Evolutionary conservation across 2,329 filamentous ascomycete species (phyloP).

Genomic region (Atkinsonella hypoxylon): DNA sequence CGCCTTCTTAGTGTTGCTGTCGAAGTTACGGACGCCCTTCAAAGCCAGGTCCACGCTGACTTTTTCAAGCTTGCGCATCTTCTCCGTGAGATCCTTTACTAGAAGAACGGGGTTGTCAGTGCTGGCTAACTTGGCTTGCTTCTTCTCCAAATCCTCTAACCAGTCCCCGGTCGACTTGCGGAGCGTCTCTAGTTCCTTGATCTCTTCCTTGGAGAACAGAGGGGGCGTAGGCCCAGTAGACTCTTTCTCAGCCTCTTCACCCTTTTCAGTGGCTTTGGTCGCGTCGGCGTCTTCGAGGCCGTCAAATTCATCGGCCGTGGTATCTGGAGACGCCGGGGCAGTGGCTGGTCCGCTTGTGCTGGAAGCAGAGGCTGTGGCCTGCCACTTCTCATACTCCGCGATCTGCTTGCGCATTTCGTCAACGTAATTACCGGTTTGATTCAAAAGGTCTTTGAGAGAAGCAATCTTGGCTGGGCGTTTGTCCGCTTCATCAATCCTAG

Average conservation of each 20-base stretch:
- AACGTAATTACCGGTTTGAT: conserved; percentile 59
- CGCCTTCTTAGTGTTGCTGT: conserved; percentile 28
- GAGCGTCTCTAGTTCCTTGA: conserved; percentile 50
- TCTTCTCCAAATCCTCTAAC: conserved; percentile 59
- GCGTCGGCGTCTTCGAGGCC: conserved; percentile 64
- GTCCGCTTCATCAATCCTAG: conserved; percentile 58
- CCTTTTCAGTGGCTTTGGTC: conserved; percentile 23
- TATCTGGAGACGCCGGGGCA: conserved; percentile 34
- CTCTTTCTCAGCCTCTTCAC: conserved; percentile 33
- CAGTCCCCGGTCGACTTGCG: conserved; percentile 55
- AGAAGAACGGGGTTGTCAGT: conserved; percentile 67
- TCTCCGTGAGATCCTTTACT: conserved; percentile 57
- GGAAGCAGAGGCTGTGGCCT: conserved; percentile 30
- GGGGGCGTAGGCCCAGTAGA: conserved; percentile 43
- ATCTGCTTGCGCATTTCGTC: conserved; percentile 60
- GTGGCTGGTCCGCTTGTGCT: conserved; percentile 33
- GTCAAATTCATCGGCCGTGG: conserved; percentile 47
- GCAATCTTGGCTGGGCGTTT: conserved; percentile 61
- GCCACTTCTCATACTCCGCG: conserved; percentile 50
- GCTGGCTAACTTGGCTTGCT: conserved; percentile 57
- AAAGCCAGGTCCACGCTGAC: conserved; percentile 57
- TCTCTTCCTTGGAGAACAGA: conserved; percentile 61
- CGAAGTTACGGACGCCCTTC: conserved; percentile 46
- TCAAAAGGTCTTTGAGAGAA: conserved; percentile 56
- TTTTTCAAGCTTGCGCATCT: conserved; percentile 60